phyloP scores from a whole-genome alignment of 2,329 filamentous ascomycete species.

The Phialocephala subalpina region DNA sequence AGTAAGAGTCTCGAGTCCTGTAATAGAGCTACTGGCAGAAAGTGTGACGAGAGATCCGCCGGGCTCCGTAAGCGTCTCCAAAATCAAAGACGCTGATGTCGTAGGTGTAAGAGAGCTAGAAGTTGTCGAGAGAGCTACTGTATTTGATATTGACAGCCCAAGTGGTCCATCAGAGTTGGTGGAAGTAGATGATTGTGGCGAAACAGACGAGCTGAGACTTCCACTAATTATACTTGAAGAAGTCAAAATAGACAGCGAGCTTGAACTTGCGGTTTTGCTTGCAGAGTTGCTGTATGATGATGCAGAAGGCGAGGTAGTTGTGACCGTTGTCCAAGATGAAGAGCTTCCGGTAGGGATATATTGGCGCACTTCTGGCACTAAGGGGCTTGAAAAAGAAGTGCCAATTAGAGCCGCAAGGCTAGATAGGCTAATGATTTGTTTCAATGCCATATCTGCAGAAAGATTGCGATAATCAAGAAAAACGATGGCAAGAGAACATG shows the following conservation, averaged over 20 bases:
- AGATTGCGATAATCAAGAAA: constrained; percentile 21
- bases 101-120: constrained; percentile 19
- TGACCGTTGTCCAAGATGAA: constrained; percentile 14
- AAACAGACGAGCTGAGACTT: constrained; percentile 7
- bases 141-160: constrained; percentile 17
- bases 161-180: constrained; percentile 13
- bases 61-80: constrained; percentile 13
- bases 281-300: constrained; percentile 11
- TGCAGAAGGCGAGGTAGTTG: constrained; percentile 13
- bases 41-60: constrained; percentile 13
- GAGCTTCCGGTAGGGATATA: constrained; percentile 14
- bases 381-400: constrained; percentile 2
- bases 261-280: no score
- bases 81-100: constrained; percentile 13
- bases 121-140: constrained; percentile 13
- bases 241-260: no score
- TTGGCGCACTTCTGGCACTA: constrained; percentile 12
- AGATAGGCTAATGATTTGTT: constrained; percentile 18
- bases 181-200: constrained; percentile 5
- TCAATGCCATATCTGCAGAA: constrained; percentile 20
- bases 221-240: constrained; percentile 6
- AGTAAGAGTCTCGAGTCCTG: constrained; percentile 14
- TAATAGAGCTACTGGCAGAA: constrained; percentile 9
- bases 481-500: constrained; percentile 18
- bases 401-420: constrained; percentile 14